phyloP scores from a whole-genome alignment of 805 yeast species.

The Cyberlindnera amylophila region DNA sequence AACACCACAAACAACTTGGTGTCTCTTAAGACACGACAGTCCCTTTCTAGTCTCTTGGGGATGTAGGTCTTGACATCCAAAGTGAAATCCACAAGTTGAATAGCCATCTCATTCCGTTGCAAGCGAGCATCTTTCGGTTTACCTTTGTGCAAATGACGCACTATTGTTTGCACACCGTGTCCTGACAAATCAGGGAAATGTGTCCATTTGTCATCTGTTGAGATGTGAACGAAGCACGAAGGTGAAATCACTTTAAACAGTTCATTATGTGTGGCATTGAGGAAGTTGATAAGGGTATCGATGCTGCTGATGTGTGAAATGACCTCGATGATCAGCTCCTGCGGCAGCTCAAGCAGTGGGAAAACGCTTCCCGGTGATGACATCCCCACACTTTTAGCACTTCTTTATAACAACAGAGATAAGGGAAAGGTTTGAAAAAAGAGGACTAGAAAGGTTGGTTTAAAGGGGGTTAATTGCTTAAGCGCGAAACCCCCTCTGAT shows the following conservation, averaged over 20 bases:
- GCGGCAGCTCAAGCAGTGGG: background rate
- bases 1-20: too few relatives aligned
- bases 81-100: background rate
- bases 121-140: background rate
- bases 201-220: background rate
- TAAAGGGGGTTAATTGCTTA: too few relatives aligned
- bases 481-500: too few relatives aligned
- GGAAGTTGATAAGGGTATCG: slow-evolving; percentile 1
- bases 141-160: background rate
- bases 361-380: too few relatives aligned
- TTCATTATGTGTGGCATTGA: background rate
- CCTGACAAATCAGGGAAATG: background rate
- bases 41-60: too few relatives aligned
- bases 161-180: background rate
- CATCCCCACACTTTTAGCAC: too few relatives aligned
- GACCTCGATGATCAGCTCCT: slow-evolving; percentile 1
- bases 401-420: too few relatives aligned
- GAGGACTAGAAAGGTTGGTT: too few relatives aligned
- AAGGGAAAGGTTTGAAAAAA: too few relatives aligned
- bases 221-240: slow-evolving; percentile 1
- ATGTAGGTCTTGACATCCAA: too few relatives aligned
- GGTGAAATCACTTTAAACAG: background rate
- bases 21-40: too few relatives aligned
- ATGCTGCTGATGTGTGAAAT: background rate
- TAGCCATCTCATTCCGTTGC: background rate